Percentiles rank a stretch among this genome's conserved stretches.
Conservation (phyloP, 2,329 filamentous ascomycete genomes). For the Penicillium sp. region DNA sequence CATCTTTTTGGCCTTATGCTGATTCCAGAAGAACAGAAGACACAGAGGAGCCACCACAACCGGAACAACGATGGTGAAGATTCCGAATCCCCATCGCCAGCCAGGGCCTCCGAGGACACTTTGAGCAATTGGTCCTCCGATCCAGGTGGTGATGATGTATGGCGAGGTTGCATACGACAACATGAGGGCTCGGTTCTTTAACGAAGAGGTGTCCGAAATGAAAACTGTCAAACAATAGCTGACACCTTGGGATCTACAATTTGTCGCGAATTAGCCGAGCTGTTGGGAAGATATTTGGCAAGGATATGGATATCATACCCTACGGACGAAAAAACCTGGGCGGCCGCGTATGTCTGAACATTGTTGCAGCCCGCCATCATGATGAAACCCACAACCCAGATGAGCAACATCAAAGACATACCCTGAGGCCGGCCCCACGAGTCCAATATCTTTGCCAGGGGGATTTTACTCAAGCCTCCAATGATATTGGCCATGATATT, state of each 20-base stretch:
- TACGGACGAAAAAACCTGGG: slow-evolving; percentile 53
- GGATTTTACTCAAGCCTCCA: slow-evolving; percentile 9
- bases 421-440: slow-evolving; percentile 14
- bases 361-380: slow-evolving; percentile 56
- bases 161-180: slow-evolving; percentile 52
- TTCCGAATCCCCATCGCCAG: slow-evolving; percentile 35
- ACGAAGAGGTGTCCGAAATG: slow-evolving; percentile 53
- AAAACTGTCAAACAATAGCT: slow-evolving; percentile 51
- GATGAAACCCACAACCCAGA: slow-evolving; percentile 38
- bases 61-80: slow-evolving; percentile 54
- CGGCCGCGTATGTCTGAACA: slow-evolving; percentile 55
- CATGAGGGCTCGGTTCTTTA: slow-evolving; percentile 53
- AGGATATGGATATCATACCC: slow-evolving; percentile 40
- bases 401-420: slow-evolving; percentile 6
- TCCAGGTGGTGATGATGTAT: slow-evolving; percentile 53
- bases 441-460: slow-evolving; percentile 16
- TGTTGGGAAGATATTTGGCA: neutral
- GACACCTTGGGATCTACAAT: slow-evolving; percentile 22
- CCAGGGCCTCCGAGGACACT: slow-evolving; percentile 35
- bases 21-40: slow-evolving; percentile 47
- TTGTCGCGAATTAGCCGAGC: neutral
- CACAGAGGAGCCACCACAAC: slow-evolving; percentile 49
- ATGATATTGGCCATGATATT: slow-evolving; percentile 9
- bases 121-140: slow-evolving; percentile 45
- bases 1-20: slow-evolving; percentile 48